Percentiles rank a stretch among this genome's conserved stretches.
These are phyloP conservation scores for Podospora fimiseda DNA, from an alignment of 495 filamentous ascomycete genomes.

Conservation along the genomic window DNA sequence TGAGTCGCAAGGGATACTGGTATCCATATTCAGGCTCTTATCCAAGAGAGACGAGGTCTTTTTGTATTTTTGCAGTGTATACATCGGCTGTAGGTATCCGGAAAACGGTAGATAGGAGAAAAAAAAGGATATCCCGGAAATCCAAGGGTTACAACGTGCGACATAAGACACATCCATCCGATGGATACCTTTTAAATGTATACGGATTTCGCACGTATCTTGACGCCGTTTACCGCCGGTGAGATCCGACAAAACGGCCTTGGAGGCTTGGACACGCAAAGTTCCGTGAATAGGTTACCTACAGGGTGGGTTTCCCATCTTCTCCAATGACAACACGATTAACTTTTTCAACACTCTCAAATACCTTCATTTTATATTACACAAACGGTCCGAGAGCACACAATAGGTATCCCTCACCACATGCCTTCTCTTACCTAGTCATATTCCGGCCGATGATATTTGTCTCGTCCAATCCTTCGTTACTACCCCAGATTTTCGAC, in stretches of 20 bases:
- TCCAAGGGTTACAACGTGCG: neutral
- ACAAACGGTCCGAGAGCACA: too few relatives aligned
- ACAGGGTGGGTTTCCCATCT: neutral
- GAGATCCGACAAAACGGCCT: neutral
- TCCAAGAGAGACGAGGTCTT: too few relatives aligned
- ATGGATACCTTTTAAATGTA: neutral
- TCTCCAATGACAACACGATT: neutral
- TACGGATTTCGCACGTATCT: neutral
- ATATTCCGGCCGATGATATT: slow-evolving; percentile 22
- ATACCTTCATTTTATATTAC: too few relatives aligned
- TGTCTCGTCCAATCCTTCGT: neutral
- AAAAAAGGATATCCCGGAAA: neutral
- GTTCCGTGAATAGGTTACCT: too few relatives aligned
- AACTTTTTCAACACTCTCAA: too few relatives aligned
- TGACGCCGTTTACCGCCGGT: neutral
- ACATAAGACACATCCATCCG: neutral
- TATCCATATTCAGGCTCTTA: too few relatives aligned
- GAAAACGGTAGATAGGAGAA: neutral
- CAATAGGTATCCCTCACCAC: neutral
- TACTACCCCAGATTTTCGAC: neutral
- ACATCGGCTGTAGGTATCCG: neutral
- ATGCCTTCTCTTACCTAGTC: slow-evolving; percentile 7
- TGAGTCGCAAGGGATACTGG: too few relatives aligned
- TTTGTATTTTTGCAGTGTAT: too few relatives aligned
- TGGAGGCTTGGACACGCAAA: too few relatives aligned